Conservation (phyloP, 2,329 filamentous ascomycete genomes). For the Hypoxylon sp. region DNA sequence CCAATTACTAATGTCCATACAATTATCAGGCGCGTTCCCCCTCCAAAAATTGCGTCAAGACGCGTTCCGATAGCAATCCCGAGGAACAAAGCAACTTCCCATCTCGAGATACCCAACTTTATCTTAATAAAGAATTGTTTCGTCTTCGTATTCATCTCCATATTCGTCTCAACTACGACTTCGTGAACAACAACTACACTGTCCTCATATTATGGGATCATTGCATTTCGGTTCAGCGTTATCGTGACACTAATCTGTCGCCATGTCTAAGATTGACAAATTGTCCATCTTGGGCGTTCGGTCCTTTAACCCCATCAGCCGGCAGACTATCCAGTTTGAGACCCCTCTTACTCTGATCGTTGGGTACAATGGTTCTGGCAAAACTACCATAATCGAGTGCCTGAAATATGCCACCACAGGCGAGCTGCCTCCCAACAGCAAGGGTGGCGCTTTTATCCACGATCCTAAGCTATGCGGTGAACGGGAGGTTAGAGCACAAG, state of each 20-base stretch:
- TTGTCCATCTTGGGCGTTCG: conserved; percentile 86
- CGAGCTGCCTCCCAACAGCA: conserved; percentile 91
- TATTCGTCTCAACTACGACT: conserved; percentile 13
- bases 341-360: conserved; percentile 96
- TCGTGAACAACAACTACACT: background rate
- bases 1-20: background rate
- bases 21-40: conserved; percentile 35
- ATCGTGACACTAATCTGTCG: conserved; percentile 42
- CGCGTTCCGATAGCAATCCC: conserved; percentile 26
- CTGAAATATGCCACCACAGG: conserved; percentile 98
- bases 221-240: conserved; percentile 17
- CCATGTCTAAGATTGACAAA: conserved; percentile 87
- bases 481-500: conserved; percentile 90
- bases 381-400: conserved; percentile 99
- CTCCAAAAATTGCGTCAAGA: conserved; percentile 31
- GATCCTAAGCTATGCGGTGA: conserved; percentile 94
- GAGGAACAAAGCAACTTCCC: conserved; percentile 4
- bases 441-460: conserved; percentile 93
- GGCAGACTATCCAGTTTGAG: conserved; percentile 88
- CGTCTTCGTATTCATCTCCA: background rate
- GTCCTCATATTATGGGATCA: conserved; percentile 31
- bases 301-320: conserved; percentile 83
- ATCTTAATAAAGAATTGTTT: conserved; percentile 6
- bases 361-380: conserved; percentile 96
- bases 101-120: background rate